phyloP scores from a whole-genome alignment of 768 basidiomycete species.

The Russula sp. region DNA sequence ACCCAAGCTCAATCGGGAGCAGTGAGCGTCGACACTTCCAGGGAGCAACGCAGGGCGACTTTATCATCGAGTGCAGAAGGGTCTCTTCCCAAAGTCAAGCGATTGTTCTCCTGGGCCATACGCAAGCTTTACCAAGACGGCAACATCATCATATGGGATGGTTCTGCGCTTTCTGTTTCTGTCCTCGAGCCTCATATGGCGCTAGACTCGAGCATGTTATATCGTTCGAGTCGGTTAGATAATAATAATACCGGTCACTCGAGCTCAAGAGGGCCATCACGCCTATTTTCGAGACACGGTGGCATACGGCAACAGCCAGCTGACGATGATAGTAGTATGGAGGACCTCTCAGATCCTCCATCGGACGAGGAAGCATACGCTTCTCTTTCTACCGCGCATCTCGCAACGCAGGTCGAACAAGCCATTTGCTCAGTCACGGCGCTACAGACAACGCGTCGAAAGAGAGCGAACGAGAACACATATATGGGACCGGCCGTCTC shows the following conservation, averaged over 20 bases:
- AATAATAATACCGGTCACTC: slow-evolving; percentile 15
- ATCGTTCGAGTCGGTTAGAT: slow-evolving; percentile 43
- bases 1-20: slow-evolving; percentile 43
- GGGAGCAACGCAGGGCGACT: slow-evolving; percentile 21
- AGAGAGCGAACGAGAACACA: slow-evolving; percentile 7
- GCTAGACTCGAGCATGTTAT: slow-evolving; percentile 38
- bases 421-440: slow-evolving; percentile 43
- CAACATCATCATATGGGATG: slow-evolving; percentile 72
- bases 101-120: slow-evolving; percentile 65
- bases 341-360: slow-evolving; percentile 58
- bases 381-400: slow-evolving; percentile 51
- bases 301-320: slow-evolving; percentile 36
- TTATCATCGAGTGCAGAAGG: slow-evolving; percentile 5
- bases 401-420: slow-evolving; percentile 48
- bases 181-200: slow-evolving; percentile 31
- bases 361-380: slow-evolving; percentile 64
- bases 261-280: slow-evolving; percentile 31
- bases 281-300: slow-evolving; percentile 5
- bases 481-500: slow-evolving; percentile 27
- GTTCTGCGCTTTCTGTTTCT: slow-evolving; percentile 46
- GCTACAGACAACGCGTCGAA: slow-evolving; percentile 13
- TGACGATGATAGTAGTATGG: slow-evolving; percentile 42
- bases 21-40: slow-evolving; percentile 30
- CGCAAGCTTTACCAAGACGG: slow-evolving; percentile 66
- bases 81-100: slow-evolving; percentile 50